phyloP scores from a whole-genome alignment of 2,329 filamentous ascomycete species.

The Keithomyces neogunnii region DNA sequence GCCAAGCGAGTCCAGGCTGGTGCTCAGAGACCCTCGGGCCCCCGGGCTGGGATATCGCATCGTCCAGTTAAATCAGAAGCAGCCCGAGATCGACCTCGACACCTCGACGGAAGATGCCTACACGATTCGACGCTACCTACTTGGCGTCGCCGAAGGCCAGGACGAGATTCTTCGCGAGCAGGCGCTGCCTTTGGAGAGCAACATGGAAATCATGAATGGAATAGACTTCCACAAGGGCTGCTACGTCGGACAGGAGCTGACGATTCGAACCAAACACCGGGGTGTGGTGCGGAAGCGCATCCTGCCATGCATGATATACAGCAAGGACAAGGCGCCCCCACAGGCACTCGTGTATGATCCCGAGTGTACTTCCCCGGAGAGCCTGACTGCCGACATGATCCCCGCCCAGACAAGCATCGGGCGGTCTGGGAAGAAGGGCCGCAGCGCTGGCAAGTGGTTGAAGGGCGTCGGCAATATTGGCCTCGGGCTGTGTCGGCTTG shows the following conservation, averaged over 20 bases:
- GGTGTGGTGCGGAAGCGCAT: slow-evolving; percentile 89
- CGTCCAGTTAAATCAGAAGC: slow-evolving; percentile 20
- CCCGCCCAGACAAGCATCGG: slow-evolving; percentile 41
- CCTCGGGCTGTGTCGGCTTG: slow-evolving; percentile 75
- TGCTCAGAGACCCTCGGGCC: slow-evolving; percentile 43
- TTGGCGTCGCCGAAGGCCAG: slow-evolving; percentile 80
- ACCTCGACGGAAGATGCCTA: slow-evolving; percentile 53
- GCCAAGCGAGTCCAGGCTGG: slow-evolving; percentile 16
- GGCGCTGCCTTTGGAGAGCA: slow-evolving; percentile 78
- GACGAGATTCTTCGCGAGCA: slow-evolving; percentile 62
- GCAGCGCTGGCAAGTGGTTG: slow-evolving; percentile 75
- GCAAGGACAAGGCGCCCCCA: slow-evolving; percentile 28
- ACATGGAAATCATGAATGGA: slow-evolving; percentile 76
- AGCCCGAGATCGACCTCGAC: slow-evolving; percentile 32
- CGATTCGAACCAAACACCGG: slow-evolving; percentile 88
- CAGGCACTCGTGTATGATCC: slow-evolving; percentile 39
- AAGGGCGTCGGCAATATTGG: slow-evolving; percentile 76
- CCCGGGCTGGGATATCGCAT: slow-evolving; percentile 48
- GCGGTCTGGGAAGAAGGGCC: slow-evolving; percentile 46
- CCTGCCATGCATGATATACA: slow-evolving; percentile 70
- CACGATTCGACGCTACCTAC: slow-evolving; percentile 65
- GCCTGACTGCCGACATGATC: slow-evolving; percentile 25
- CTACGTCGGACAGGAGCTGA: slow-evolving; percentile 94
- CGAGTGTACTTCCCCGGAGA: slow-evolving; percentile 16
- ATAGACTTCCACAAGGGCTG: slow-evolving; percentile 95